phyloP scores from a whole-genome alignment of 176 grass and related monocot genomes.

The Stipa capillata region DNA sequence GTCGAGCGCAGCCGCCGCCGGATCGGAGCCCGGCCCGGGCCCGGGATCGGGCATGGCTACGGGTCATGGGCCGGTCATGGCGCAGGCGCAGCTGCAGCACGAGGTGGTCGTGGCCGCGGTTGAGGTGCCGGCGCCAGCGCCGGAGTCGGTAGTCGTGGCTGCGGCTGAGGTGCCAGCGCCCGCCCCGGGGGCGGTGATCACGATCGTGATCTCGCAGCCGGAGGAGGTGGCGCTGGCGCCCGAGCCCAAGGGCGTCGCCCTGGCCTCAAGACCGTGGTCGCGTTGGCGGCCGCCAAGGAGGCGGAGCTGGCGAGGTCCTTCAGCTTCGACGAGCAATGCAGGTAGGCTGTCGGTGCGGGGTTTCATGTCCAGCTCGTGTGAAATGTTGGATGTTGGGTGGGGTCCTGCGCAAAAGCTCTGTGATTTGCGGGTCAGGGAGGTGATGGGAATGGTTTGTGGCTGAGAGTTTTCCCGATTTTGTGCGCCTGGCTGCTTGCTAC shows the following conservation, averaged over 20 bases:
- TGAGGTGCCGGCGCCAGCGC: not conserved
- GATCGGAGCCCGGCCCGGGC: not conserved
- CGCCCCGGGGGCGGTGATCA: slow-evolving; percentile 18
- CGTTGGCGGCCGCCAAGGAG: slow-evolving; percentile 22
- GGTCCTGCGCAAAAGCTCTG: not conserved
- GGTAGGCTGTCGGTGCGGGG: slow-evolving; percentile 27
- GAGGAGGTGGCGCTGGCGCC: slow-evolving; percentile 45
- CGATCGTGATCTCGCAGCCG: slow-evolving; percentile 63
- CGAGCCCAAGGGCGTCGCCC: slow-evolving; percentile 14
- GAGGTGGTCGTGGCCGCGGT: slow-evolving; percentile 14
- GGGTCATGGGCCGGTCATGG: not conserved
- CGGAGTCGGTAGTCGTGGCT: too few relatives aligned
- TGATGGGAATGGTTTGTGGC: not conserved
- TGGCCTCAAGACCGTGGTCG: not conserved
- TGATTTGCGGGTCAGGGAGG: not conserved
- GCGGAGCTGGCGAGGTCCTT: slow-evolving; percentile 44
- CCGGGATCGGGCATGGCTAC: not conserved
- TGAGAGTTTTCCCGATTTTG: not conserved
- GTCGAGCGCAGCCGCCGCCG: too few relatives aligned
- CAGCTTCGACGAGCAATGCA: slow-evolving; percentile 81
- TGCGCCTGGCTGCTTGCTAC: slow-evolving; percentile 2
- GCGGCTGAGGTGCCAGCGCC: too few relatives aligned
- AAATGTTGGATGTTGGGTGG: not conserved
- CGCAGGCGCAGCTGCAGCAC: not conserved
- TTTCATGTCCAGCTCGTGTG: not conserved